Base-by-base conservation (phyloP, 2,329 filamentous ascomycete species). In the Calonectria crousiana region DNA sequence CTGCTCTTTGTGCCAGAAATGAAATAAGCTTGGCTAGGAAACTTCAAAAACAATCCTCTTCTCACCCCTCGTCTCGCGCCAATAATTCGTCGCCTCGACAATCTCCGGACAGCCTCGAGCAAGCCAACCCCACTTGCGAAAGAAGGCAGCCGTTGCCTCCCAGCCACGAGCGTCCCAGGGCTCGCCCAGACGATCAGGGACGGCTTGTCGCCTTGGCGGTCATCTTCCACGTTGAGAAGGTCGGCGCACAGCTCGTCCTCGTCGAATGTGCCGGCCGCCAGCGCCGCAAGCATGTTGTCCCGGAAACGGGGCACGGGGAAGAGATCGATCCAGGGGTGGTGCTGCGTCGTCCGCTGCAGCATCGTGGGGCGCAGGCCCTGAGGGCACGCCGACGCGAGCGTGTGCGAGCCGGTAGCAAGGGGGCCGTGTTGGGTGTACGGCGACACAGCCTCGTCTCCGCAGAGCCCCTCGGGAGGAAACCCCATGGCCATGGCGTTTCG, bases 371-470 rank as follows among this genome's bases (percentile, higher is more conserved):
- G 32, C 23, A 60, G 30, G n/a, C 20, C 38, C 9, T 26, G 56
- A 4, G 56, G 56, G 30, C 30, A 60, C 16, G n/a, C 8, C 3
- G 34, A 6, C 14, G 5, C 5, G 9, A 18, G 6, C 6, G 14
- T 4, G 0, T 28, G n/a, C 16, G 56, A 26, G 11, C 26, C 34
- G n/a, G 34, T 11, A 3, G n/a, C 11, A 11, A 28, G 20, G 1
- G 56, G 56, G 14, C 56, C 56, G 23, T 28, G 23, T 10, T 60
- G 18, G 23, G 65, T 66, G 72, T 62, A 69, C 11, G 71, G 71
- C 3, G 71, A 75, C 13, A 74, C 49, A n/a, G 47, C 32, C 8
- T 74, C 72, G n/a, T 67, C 68, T n/a, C 68, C 34, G 34, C 72
- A 74, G 6, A 74, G 64, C 6, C 72, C 62, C 23, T 67, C 67